A percentile compares a stretch with the other conserved stretches of the same genome.
Conservation (phyloP, 2,329 filamentous ascomycete genomes). For the Dactylellina sp. region DNA sequence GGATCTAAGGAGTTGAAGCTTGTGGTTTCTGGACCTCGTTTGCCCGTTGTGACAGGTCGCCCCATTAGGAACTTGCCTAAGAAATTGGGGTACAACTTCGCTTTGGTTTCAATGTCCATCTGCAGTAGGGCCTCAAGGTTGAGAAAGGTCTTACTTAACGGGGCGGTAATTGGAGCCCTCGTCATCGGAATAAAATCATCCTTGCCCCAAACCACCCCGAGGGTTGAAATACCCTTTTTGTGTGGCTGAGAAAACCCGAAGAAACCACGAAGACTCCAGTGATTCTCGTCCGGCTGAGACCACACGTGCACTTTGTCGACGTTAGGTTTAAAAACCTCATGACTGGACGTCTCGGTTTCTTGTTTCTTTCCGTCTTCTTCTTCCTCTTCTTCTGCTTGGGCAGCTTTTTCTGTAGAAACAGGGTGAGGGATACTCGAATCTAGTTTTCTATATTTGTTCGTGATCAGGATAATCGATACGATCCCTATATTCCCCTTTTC, state of each 20-base stretch:
- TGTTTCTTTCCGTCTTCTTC: background rate
- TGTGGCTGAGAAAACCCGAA: background rate
- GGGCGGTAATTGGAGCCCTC: background rate
- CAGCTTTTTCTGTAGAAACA: no score
- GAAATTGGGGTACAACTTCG: background rate
- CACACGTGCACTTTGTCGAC: background rate
- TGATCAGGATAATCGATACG: background rate
- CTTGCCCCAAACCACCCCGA: constrained; percentile 18
- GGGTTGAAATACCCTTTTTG: background rate
- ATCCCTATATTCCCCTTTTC: background rate
- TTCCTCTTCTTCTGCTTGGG: background rate
- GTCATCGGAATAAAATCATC: constrained; percentile 10
- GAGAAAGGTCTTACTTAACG: background rate
- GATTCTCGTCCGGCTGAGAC: background rate
- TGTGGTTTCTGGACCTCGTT: background rate
- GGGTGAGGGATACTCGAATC: no score
- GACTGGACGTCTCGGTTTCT: no score
- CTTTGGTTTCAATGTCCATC: background rate
- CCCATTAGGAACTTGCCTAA: constrained; percentile 11
- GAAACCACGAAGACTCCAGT: constrained; percentile 16
- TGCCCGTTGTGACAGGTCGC: background rate
- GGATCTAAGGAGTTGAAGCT: background rate
- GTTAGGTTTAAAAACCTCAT: no score
- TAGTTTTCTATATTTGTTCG: background rate
- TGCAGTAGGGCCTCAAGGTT: background rate